Evolutionary conservation across 805 yeast species (phyloP).

Genomic region (Kodamaea laetipori): DNA sequence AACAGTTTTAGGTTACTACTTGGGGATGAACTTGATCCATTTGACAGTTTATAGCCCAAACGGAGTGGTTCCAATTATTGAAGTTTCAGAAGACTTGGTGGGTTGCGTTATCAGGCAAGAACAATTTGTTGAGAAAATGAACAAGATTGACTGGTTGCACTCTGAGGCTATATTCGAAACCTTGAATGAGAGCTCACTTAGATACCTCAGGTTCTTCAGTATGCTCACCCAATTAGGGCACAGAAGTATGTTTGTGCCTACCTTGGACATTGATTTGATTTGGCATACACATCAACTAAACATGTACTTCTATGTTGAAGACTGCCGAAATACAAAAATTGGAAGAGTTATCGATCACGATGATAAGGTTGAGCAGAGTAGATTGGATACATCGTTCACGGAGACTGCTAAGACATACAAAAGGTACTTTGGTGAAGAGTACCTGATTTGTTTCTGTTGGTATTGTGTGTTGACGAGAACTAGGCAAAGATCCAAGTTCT

Average conservation of each 20-base stretch:
- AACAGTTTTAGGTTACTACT: slow-evolving; percentile 11
- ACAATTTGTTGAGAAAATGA: slow-evolving; percentile 24
- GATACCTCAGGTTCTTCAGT: slow-evolving; percentile 23
- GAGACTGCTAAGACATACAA: slow-evolving; percentile 15
- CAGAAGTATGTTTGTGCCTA: slow-evolving; percentile 22
- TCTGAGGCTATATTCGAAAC: slow-evolving; percentile 15
- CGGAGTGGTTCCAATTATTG: not conserved
- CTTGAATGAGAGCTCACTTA: slow-evolving; percentile 17
- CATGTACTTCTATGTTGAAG: slow-evolving; percentile 18
- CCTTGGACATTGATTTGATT: slow-evolving; percentile 30
- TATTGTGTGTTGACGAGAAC: slow-evolving; percentile 12
- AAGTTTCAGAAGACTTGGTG: slow-evolving; percentile 26
- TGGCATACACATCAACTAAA: slow-evolving; percentile 33
- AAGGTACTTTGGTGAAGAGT: slow-evolving; percentile 13
- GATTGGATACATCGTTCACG: slow-evolving; percentile 9
- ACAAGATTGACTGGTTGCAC: slow-evolving; percentile 22
- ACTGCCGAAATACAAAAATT: slow-evolving; percentile 19
- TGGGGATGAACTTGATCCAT: slow-evolving; percentile 18
- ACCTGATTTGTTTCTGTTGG: slow-evolving; percentile 17
- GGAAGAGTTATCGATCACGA: slow-evolving; percentile 14
- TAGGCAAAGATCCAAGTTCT: not conserved
- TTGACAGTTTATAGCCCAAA: slow-evolving; percentile 4
- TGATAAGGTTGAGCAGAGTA: slow-evolving; percentile 10
- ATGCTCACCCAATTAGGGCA: slow-evolving; percentile 6
- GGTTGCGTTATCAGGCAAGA: slow-evolving; percentile 27